Base-by-base conservation (phyloP, 2,329 filamentous ascomycete species). In the Ambrosiella cleistominuta region DNA sequence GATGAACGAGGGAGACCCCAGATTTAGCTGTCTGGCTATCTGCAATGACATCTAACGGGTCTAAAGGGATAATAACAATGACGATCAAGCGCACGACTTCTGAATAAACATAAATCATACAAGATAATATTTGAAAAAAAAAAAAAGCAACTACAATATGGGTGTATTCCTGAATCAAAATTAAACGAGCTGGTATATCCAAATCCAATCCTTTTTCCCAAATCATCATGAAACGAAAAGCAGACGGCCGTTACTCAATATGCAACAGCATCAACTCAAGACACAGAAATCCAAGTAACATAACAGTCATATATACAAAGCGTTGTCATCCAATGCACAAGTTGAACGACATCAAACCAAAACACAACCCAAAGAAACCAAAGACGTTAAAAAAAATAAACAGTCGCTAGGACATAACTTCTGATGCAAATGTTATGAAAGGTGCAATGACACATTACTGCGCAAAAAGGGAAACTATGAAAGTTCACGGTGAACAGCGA, bases 21-120 rank as follows among this genome's bases (percentile, higher is more conserved):
- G 79, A 59, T 81, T 81, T 64, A 80, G 77, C 61, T 78, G 76
- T 57, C 75, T 81, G 40, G 77, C 38, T 19, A 44, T 45, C 53
- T n/a, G 39, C 15, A 27, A 36, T 19, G 50, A 54, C 13, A n/a
- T 38, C 9, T 47, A 54, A 44, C 37, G 8, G 40, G 19, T 38
- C 9, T 47, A 54, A 44, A 47, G 13, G 27, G 6, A 35, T n/a
- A 49, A 9, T n/a, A 3, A 49, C 12, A 15, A 49, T 35, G 9
- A 35, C 6, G 19, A 51, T 51, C 27, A 47, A 13, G 44, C 27
- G 27, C 27, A 27, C 27, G 4, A 5, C 4, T 27, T 27, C 27
- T 27, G 27, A 27, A 27, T 27, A 27, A 27, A 27, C 27, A 27
- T 27, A 27, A 27, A 47, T 47, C n/a, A 47, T 3, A n/a, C 8